phyloP scores from a whole-genome alignment of 2,329 filamentous ascomycete species.

The Penicillium sp. region DNA sequence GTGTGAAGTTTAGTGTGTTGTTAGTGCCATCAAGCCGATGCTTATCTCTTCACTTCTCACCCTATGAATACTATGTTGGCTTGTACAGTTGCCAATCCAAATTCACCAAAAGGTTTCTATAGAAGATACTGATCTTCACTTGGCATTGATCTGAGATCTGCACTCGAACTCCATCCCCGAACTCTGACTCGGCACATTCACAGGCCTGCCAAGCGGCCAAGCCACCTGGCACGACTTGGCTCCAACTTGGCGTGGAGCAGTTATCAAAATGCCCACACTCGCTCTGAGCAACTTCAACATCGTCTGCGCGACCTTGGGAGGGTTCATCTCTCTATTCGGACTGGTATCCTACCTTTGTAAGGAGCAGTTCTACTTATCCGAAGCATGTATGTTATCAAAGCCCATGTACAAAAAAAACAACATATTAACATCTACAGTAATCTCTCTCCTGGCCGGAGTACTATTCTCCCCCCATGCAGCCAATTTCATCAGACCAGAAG shows the following conservation, averaged over 20 bases:
- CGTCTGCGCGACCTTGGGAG: constrained; percentile 72
- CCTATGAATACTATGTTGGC: constrained; percentile 8
- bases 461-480: constrained; percentile 73
- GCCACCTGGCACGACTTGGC: too few species aligned
- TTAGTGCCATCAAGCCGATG: too few species aligned
- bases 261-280: constrained; percentile 63
- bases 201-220: too few species aligned
- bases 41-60: too few species aligned
- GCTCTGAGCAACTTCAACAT: constrained; percentile 77
- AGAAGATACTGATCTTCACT: not conserved
- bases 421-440: constrained; percentile 57
- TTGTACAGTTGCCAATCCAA: constrained; percentile 8
- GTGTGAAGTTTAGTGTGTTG: too few species aligned
- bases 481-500: constrained; percentile 69
- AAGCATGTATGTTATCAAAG: constrained; percentile 65
- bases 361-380: constrained; percentile 84
- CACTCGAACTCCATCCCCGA: too few species aligned
- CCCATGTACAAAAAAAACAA: too few species aligned
- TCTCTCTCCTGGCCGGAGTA: constrained; percentile 75
- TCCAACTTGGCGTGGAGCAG: too few species aligned
- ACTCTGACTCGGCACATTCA: too few species aligned
- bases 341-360: constrained; percentile 86
- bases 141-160: not conserved
- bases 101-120: too few species aligned
- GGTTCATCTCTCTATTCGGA: constrained; percentile 86